A percentile compares a stretch with the other conserved stretches of the same genome.
Evolutionary conservation across 2,329 filamentous ascomycete species (phyloP).

Genomic region (Trichophyton benhamiae): DNA sequence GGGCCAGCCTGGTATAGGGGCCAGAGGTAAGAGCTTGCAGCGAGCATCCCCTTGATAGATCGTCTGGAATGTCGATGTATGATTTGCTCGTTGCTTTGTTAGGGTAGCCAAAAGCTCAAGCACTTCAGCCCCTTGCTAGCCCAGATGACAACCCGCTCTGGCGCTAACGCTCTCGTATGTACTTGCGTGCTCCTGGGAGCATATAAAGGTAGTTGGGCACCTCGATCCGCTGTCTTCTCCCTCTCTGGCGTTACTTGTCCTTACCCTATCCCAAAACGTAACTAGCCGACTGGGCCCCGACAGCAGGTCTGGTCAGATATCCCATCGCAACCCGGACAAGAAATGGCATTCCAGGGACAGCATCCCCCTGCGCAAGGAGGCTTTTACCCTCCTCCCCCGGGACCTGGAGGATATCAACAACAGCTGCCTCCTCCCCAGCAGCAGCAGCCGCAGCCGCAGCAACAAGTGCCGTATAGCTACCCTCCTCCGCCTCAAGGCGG

Average conservation of each 20-base stretch:
- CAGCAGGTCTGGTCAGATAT: not conserved
- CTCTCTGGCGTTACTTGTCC: not conserved
- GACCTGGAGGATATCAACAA: constrained; percentile 10
- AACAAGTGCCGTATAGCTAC: not conserved
- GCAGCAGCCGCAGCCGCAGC: constrained; percentile 15
- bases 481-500: constrained; percentile 8
- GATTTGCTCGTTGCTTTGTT: not conserved
- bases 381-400: not conserved
- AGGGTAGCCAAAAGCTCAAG: not conserved
- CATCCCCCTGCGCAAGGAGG: not conserved
- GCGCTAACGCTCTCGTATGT: not conserved
- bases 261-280: not conserved
- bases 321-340: not conserved
- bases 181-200: not conserved
- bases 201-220: not conserved
- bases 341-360: not conserved
- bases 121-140: not conserved
- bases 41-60: not conserved
- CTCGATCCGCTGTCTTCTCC: not conserved
- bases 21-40: no score
- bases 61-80: not conserved
- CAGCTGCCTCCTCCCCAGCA: constrained; percentile 16
- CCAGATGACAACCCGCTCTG: not conserved
- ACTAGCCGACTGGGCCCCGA: not conserved
- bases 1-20: no score